Percentiles rank a stretch among this genome's conserved stretches.
Evolutionary conservation across 2,329 filamentous ascomycete genomes (phyloP).

Genomic region (Dactylellina cionopaga): DNA sequence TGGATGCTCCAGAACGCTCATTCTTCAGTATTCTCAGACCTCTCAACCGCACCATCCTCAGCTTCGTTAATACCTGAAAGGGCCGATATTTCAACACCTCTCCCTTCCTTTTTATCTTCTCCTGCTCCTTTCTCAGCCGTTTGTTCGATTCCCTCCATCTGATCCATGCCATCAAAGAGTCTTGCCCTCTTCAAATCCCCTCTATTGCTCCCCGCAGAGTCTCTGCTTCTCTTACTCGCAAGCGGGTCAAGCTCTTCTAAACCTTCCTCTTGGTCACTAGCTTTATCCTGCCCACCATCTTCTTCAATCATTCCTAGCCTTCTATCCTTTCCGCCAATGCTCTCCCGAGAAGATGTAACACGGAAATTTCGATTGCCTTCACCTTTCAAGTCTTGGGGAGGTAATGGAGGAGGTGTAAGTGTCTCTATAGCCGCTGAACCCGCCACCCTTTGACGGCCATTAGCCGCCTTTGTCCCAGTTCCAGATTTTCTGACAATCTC

Average conservation of each 20-base stretch:
- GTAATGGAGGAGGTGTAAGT: too few relatives aligned
- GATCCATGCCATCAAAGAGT: not conserved
- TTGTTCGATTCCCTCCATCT: slow-evolving; percentile 17
- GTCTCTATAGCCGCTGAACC: too few relatives aligned
- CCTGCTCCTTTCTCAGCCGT: not conserved
- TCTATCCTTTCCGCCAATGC: slow-evolving; percentile 14
- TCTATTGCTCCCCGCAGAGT: slow-evolving; percentile 16
- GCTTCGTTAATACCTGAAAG: not conserved
- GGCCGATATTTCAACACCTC: not conserved
- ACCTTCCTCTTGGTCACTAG: slow-evolving; percentile 6
- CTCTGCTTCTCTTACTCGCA: slow-evolving; percentile 35
- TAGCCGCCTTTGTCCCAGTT: not conserved
- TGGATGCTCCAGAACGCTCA: not conserved
- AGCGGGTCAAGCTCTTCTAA: slow-evolving; percentile 5
- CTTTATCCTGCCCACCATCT: not conserved
- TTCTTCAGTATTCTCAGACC: not conserved
- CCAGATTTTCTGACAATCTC: not conserved
- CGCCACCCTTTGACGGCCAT: too few relatives aligned
- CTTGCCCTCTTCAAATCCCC: slow-evolving; percentile 28
- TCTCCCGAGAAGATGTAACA: too few relatives aligned
- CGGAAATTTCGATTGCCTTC: too few relatives aligned
- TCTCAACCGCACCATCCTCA: not conserved
- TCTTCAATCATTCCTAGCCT: slow-evolving; percentile 13
- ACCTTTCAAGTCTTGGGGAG: too few relatives aligned
- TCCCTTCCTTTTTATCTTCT: not conserved